These are phyloP conservation scores for Massospora cicadina DNA, from an alignment of 371 early-diverging fungal genomes.

Conservation along the genomic window DNA sequence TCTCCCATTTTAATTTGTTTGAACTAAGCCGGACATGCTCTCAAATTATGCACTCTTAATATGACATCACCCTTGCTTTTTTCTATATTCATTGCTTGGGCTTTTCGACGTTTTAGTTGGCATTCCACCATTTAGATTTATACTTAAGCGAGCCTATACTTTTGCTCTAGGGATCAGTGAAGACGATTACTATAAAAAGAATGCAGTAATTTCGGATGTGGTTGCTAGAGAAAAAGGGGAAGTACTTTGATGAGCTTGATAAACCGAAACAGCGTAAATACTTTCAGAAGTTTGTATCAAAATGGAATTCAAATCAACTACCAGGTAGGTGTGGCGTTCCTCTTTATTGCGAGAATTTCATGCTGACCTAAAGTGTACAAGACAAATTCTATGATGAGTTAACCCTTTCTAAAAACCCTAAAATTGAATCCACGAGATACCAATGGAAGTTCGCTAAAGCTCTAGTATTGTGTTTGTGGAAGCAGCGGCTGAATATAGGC, in stretches of 20 bases:
- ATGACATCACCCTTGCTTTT: neutral
- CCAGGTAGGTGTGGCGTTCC: constrained; percentile 22
- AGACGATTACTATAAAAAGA: constrained; percentile 57
- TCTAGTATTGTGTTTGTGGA: constrained; percentile 13
- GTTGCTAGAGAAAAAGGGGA: constrained; percentile 50
- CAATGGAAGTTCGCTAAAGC: constrained; percentile 61
- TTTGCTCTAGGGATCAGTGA: constrained; percentile 12
- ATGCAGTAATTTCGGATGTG: constrained; percentile 65
- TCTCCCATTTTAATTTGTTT: neutral
- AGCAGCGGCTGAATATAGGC: neutral
- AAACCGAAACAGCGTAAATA: constrained; percentile 44
- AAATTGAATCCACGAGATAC: constrained; percentile 42
- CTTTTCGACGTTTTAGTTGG: neutral
- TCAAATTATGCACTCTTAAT: neutral
- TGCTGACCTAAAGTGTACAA: constrained; percentile 12
- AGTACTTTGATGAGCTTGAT: constrained; percentile 52
- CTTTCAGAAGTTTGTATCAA: constrained; percentile 58
- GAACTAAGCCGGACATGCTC: neutral
- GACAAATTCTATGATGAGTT: constrained; percentile 50
- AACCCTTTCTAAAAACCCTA: constrained; percentile 35
- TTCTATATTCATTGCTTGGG: neutral
- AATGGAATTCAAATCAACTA: constrained; percentile 48
- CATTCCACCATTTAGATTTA: neutral
- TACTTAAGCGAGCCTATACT: neutral
- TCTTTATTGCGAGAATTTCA: too few species aligned